Evolutionary conservation across 2,329 filamentous ascomycete genomes (phyloP).

Genomic region (Trichoderma oligosporum): DNA sequence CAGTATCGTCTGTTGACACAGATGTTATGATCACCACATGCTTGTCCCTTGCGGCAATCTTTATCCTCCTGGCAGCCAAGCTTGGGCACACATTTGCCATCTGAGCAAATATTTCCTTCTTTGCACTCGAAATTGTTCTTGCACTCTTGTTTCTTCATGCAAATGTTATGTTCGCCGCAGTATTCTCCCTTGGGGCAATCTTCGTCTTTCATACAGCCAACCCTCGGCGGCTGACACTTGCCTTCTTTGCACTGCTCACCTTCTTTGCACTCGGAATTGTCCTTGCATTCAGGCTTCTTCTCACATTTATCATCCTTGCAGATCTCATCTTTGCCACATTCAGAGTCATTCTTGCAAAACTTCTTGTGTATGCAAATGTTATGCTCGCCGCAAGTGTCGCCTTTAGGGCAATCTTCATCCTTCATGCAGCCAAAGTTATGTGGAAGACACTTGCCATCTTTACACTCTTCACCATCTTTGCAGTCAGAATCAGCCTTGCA

Average conservation of each 20-base stretch:
- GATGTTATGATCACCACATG: too few relatives aligned
- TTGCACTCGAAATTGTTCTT: not conserved
- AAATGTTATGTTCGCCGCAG: too few relatives aligned
- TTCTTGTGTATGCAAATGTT: not conserved
- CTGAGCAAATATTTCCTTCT: not conserved
- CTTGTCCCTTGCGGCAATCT: too few relatives aligned
- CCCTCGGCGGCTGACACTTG: not conserved
- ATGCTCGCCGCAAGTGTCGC: too few relatives aligned
- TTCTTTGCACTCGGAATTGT: not conserved
- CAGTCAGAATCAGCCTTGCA: not conserved
- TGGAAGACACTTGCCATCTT: not conserved
- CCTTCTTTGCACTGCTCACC: not conserved
- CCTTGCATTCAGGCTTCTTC: not conserved
- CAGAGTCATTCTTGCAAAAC: not conserved
- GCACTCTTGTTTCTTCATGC: too few relatives aligned
- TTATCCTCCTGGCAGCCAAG: too few relatives aligned
- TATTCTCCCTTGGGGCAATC: too few relatives aligned
- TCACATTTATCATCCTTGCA: not conserved
- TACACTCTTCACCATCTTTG: not conserved
- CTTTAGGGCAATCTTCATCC: too few relatives aligned
- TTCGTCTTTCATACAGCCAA: too few relatives aligned
- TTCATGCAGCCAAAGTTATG: too few relatives aligned
- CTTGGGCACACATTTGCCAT: not conserved
- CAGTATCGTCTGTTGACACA: not conserved
- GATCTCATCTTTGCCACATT: not conserved